These are phyloP conservation scores for Russula brevipes DNA, from an alignment of 768 basidiomycete species.

Conservation along the genomic window DNA sequence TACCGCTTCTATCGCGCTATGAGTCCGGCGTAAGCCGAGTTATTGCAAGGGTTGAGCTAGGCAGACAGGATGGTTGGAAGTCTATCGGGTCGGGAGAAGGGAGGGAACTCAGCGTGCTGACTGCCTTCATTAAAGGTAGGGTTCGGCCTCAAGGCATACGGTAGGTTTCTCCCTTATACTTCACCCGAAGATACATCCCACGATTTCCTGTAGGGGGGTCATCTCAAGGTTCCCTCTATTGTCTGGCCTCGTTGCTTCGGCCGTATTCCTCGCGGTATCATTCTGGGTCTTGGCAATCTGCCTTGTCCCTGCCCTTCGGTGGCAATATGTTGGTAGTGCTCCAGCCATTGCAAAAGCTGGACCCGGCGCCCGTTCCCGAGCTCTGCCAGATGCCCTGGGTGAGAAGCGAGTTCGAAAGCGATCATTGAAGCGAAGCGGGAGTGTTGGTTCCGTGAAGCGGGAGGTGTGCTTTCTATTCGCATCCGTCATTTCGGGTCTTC, in stretches of 20 bases:
- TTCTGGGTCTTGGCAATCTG: constrained; percentile 32
- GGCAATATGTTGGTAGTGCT: constrained; percentile 23
- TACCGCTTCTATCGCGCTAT: constrained; percentile 57
- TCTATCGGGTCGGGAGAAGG: constrained; percentile 62
- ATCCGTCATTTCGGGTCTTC: background rate
- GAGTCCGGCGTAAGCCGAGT: constrained; percentile 44
- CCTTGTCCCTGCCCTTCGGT: constrained; percentile 32
- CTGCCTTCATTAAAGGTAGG: constrained; percentile 56
- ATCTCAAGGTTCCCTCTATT: constrained; percentile 63
- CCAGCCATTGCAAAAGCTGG: background rate
- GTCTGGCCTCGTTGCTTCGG: constrained; percentile 42
- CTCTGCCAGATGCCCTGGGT: constrained; percentile 1
- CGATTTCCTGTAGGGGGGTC: constrained; percentile 46
- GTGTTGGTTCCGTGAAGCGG: constrained; percentile 7
- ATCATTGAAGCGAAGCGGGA: constrained; percentile 24
- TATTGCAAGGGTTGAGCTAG: constrained; percentile 62
- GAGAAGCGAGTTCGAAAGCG: constrained; percentile 19
- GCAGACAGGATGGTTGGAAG: constrained; percentile 70
- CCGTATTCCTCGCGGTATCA: constrained; percentile 35
- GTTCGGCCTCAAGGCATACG: constrained; percentile 65
- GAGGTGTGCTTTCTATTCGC: constrained; percentile 4
- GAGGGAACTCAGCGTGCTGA: constrained; percentile 63
- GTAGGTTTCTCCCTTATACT: constrained; percentile 36
- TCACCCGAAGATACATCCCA: constrained; percentile 4
- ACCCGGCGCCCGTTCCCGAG: constrained; percentile 3